These are phyloP conservation scores for Arthrobotrys iridis DNA, from an alignment of 2,329 filamentous ascomycete genomes.

Conservation along the genomic window DNA sequence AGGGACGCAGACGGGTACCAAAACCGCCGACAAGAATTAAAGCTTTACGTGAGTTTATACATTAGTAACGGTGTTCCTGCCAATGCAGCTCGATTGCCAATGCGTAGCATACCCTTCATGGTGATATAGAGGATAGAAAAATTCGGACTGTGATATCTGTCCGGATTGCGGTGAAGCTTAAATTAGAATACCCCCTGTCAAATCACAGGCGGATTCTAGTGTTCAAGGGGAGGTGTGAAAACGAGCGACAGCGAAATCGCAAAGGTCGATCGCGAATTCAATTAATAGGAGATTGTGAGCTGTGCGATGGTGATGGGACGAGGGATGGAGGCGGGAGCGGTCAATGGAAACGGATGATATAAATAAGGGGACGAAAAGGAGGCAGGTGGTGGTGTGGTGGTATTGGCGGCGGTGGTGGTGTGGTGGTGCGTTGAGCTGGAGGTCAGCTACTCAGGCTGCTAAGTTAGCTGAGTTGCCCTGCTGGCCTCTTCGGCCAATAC, in stretches of 20 bases:
- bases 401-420: slow-evolving; percentile 15
- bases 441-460: slow-evolving; percentile 14
- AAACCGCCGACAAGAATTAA: slow-evolving; percentile 99
- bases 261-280: slow-evolving; percentile 1
- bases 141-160: slow-evolving; percentile 35
- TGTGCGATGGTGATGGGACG: not conserved
- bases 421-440: slow-evolving; percentile 35
- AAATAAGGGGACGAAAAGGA: slow-evolving; percentile 41
- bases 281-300: not conserved
- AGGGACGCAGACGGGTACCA: slow-evolving; percentile 94
- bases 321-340: slow-evolving; percentile 2
- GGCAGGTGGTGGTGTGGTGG: slow-evolving; percentile 8
- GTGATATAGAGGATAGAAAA: not conserved
- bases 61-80: slow-evolving; percentile 6
- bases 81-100: not conserved
- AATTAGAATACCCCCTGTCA: slow-evolving; percentile 23
- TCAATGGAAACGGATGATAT: slow-evolving; percentile 16
- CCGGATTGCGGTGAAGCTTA: slow-evolving; percentile 21
- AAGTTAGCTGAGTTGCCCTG: slow-evolving; percentile 36
- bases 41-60: slow-evolving; percentile 67
- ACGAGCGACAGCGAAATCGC: slow-evolving; percentile 38
- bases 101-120: slow-evolving; percentile 38
- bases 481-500: slow-evolving; percentile 49
- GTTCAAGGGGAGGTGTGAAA: not conserved
- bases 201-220: not conserved